phyloP scores from a whole-genome alignment of 192 early-diverging fungal genomes.

The Coemansia sp. region DNA sequence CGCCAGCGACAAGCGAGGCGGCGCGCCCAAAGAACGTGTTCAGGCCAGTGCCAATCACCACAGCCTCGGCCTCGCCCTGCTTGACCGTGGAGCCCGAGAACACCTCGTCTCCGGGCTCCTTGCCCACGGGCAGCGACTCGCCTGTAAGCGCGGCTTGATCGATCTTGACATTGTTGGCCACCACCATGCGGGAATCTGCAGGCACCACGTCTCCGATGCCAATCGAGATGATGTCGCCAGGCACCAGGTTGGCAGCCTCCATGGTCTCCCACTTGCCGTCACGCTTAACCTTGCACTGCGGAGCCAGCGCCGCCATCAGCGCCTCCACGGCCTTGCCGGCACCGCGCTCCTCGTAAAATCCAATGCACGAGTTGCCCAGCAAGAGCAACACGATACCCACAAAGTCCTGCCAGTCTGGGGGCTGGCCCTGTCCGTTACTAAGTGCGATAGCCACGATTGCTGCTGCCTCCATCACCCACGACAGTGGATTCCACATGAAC shows the following conservation, averaged over 20 bases:
- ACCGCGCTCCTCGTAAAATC: conserved; percentile 85
- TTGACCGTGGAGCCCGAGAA: conserved; percentile 79
- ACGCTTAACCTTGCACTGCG: conserved; percentile 85
- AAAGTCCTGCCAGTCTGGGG: conserved; percentile 83
- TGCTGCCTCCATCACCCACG: conserved; percentile 84
- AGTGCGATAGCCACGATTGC: conserved; percentile 77
- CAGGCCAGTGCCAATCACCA: conserved; percentile 76
- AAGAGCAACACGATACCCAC: conserved; percentile 80
- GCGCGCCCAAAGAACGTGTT: conserved; percentile 85
- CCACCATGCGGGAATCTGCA: conserved; percentile 80
- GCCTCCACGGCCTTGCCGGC: conserved; percentile 92
- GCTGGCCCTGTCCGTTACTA: conserved; percentile 65
- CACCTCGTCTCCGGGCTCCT: conserved; percentile 67
- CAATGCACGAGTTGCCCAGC: conserved; percentile 81
- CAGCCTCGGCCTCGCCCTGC: conserved; percentile 74
- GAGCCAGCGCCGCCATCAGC: conserved; percentile 87
- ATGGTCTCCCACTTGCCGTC: conserved; percentile 76
- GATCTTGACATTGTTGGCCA: conserved; percentile 62
- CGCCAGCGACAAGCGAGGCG: conserved; percentile 70
- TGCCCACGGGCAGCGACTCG: conserved; percentile 70
- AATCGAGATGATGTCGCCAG: conserved; percentile 85
- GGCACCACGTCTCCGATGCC: conserved; percentile 88
- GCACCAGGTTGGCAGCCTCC: conserved; percentile 75
- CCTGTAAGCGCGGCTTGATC: conserved; percentile 73
- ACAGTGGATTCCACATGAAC: conserved; percentile 81